Evolutionary conservation across 768 basidiomycete species (phyloP), one percentile per base, ranked within the genome.

Genomic region (Xerocomus brunneocitrinus): DNA sequence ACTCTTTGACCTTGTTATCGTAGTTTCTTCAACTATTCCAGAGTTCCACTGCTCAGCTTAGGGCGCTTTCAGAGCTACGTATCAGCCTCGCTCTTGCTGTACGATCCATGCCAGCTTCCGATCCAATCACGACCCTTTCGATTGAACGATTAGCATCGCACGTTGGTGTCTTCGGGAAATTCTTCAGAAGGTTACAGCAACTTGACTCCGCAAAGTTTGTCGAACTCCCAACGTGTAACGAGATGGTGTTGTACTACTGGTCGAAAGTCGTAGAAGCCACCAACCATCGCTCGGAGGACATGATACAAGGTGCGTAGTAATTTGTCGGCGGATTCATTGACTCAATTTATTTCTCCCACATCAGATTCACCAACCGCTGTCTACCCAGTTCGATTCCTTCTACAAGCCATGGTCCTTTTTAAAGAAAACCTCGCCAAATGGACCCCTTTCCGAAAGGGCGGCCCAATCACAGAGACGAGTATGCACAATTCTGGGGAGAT

Each of bases 331-430:
- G 31, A 14, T 14, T 27, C 28, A 19, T 43, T 19, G 14, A 34
- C 14, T 30, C 9, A 4, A 28, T 46, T 22, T 16, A 38, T 42
- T 19, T 35, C 12, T 32, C 10, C 46, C 4, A 49, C 8, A 35
- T 41, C 53, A 91, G 89, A 92, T 65, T 79, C 83, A 0, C 65
- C 74, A 30, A 70, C 75, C 41, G 86, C 83, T 2, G 67, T 84
- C 2, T 91, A 84, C 63, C 91, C 91, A n/a, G 75, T 88, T 24
- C 82, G 85, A 10, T 83, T 89, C 62, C 73, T 93, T 53, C 87
- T 92, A 0, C 90, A 91, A 63, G 87, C 85, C 3, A 85, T 93
- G 83, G 85, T 88, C 6, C 71, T 93, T 8, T 92, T 93, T 72
- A 90, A 87, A 60, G 91, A 91, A 53, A 88, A 81, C 58, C 76